A percentile compares a stretch with the other conserved stretches of the same genome.
These are phyloP conservation scores for Zygoascus meyerae DNA, from an alignment of 1,139 yeast genomes.

Conservation along the genomic window DNA sequence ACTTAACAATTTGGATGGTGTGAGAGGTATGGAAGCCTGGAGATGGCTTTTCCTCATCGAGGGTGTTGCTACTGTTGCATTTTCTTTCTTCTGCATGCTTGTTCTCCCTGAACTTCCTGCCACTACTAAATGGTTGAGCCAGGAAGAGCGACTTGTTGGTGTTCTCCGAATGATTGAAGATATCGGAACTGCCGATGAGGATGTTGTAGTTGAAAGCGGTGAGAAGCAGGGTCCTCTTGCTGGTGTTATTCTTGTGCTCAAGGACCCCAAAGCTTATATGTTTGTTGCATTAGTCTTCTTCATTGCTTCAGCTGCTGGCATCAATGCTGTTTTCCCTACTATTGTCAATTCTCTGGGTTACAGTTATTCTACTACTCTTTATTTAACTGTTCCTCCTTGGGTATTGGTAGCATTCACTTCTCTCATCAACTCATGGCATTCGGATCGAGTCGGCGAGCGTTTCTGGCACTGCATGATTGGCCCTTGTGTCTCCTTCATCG, in stretches of 20 bases:
- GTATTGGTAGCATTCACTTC: slow-evolving; percentile 50
- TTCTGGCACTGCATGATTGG: slow-evolving; percentile 49
- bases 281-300: slow-evolving; percentile 18
- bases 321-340: slow-evolving; percentile 57
- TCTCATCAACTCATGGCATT: slow-evolving; percentile 50
- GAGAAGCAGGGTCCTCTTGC: slow-evolving; percentile 12
- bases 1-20: slow-evolving; percentile 27
- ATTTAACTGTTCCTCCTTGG: slow-evolving; percentile 59
- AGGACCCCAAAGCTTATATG: slow-evolving; percentile 35
- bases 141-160: slow-evolving; percentile 22
- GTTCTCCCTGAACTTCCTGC: slow-evolving; percentile 42
- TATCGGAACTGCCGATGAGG: slow-evolving; percentile 22
- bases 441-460: slow-evolving; percentile 52
- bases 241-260: slow-evolving; percentile 18
- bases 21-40: slow-evolving; percentile 38
- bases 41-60: slow-evolving; percentile 44
- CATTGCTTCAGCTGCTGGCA: slow-evolving; percentile 44
- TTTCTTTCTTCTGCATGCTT: slow-evolving; percentile 26
- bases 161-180: slow-evolving; percentile 20
- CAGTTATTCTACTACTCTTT: slow-evolving; percentile 44
- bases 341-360: slow-evolving; percentile 53
- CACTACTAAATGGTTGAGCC: slow-evolving; percentile 35
- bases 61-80: slow-evolving; percentile 34
- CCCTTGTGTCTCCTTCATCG: slow-evolving; percentile 39
- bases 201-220: slow-evolving; percentile 15